Percentiles rank a stretch among this genome's conserved stretches.
These are phyloP conservation scores for Chaetoceros tenuissimus DNA, from an alignment of 108 stramenopile genomes.

Conservation along the genomic window DNA sequence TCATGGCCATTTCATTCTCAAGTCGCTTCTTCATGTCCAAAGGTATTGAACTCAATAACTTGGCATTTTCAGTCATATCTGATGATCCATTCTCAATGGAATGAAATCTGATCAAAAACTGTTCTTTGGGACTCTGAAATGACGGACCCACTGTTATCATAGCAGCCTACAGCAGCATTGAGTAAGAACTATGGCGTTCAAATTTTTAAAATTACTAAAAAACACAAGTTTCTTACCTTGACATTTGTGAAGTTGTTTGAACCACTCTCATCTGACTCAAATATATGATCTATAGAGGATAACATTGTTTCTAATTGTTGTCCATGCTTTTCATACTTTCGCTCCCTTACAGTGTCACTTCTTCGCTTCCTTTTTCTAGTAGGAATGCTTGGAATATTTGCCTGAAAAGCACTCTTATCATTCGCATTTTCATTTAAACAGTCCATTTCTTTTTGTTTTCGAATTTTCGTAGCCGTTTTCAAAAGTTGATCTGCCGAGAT, in stretches of 20 bases:
- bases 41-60: neutral
- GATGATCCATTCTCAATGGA: neutral
- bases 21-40: neutral
- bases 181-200: too few species aligned
- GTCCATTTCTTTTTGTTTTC: neutral
- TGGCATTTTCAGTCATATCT: neutral
- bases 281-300: neutral
- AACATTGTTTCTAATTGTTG: neutral
- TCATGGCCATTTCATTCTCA: neutral
- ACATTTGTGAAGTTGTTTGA: neutral
- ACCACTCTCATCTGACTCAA: neutral
- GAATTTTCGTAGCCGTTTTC: neutral
- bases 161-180: too few species aligned
- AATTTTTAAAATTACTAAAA: too few species aligned
- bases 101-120: neutral
- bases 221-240: neutral
- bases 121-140: neutral
- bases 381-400: too few species aligned
- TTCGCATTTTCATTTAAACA: too few species aligned
- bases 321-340: neutral
- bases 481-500: neutral
- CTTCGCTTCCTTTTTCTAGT: neutral
- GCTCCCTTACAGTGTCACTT: neutral
- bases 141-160: neutral
- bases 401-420: too few species aligned